Evolutionary conservation across 2,329 filamentous ascomycete species (phyloP).

Genomic region (Teratosphaeria gauchensis): DNA sequence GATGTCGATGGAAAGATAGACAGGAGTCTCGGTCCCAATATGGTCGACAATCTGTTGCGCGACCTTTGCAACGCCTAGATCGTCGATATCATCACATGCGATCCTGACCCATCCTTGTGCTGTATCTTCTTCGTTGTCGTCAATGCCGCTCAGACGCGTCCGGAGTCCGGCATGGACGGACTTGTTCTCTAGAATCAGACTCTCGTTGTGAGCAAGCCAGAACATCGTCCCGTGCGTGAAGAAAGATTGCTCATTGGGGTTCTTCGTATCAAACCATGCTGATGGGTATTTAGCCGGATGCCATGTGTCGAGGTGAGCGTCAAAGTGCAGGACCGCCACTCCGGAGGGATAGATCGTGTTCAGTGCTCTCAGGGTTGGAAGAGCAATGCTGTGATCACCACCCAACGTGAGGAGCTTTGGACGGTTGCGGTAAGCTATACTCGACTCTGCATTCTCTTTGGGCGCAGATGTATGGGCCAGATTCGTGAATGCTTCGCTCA

Average conservation of each 20-base stretch:
- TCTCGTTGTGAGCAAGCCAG: conserved; percentile 75
- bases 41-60: conserved; percentile 59
- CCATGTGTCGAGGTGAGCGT: conserved; percentile 73
- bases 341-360: conserved; percentile 34
- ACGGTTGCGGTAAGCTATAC: conserved; percentile 32
- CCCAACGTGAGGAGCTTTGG: conserved; percentile 41
- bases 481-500: conserved; percentile 70
- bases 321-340: conserved; percentile 42
- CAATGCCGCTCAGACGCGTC: conserved; percentile 59
- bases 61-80: conserved; percentile 62
- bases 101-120: conserved; percentile 72
- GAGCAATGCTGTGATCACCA: conserved; percentile 42
- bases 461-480: conserved; percentile 42
- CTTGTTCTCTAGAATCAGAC: conserved; percentile 62
- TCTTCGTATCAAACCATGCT: conserved; percentile 51
- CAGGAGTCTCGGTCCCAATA: conserved; percentile 64
- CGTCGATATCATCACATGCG: conserved; percentile 78
- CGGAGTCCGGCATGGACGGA: conserved; percentile 77
- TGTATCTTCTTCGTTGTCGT: conserved; percentile 62
- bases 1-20: conserved; percentile 74
- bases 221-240: conserved; percentile 92
- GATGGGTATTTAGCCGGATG: conserved; percentile 71
- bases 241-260: conserved; percentile 53
- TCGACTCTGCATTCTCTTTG: conserved; percentile 27
- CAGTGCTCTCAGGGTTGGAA: conserved; percentile 41